These are phyloP conservation scores for Fusarium tricinctum DNA, from an alignment of 2,329 filamentous ascomycete genomes.

Conservation along the genomic window DNA sequence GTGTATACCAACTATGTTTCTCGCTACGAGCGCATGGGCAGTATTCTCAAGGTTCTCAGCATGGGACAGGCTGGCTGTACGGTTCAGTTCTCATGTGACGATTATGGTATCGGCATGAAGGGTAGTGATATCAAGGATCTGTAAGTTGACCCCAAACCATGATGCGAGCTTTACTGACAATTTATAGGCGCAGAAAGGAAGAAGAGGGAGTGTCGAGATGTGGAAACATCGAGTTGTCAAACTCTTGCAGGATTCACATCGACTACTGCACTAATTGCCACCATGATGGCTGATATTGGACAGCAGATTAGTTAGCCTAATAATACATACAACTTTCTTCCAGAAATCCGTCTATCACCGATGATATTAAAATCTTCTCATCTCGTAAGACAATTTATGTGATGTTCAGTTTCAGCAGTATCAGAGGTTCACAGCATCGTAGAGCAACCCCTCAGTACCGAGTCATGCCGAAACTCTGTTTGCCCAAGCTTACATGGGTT, in stretches of 20 bases:
- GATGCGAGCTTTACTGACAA: background rate
- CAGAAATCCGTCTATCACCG: background rate
- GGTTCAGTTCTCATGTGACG: slow-evolving; percentile 22
- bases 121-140: slow-evolving; percentile 19
- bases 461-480: background rate
- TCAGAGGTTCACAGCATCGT: no score
- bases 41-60: slow-evolving; percentile 9
- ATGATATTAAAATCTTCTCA: no score
- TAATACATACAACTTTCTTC: background rate
- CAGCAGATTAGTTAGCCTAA: background rate
- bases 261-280: slow-evolving; percentile 11
- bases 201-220: slow-evolving; percentile 5
- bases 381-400: no score
- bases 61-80: slow-evolving; percentile 17
- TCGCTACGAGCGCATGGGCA: slow-evolving; percentile 14
- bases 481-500: background rate
- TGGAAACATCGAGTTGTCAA: slow-evolving; percentile 18
- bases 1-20: slow-evolving; percentile 8
- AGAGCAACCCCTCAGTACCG: no score
- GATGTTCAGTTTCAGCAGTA: no score
- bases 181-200: background rate
- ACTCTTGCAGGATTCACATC: slow-evolving; percentile 23
- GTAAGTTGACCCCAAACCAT: background rate
- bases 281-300: background rate
- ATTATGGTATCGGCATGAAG: slow-evolving; percentile 29